Evolutionary conservation across 768 basidiomycete genomes (phyloP).

Genomic region (Russula virescens): DNA sequence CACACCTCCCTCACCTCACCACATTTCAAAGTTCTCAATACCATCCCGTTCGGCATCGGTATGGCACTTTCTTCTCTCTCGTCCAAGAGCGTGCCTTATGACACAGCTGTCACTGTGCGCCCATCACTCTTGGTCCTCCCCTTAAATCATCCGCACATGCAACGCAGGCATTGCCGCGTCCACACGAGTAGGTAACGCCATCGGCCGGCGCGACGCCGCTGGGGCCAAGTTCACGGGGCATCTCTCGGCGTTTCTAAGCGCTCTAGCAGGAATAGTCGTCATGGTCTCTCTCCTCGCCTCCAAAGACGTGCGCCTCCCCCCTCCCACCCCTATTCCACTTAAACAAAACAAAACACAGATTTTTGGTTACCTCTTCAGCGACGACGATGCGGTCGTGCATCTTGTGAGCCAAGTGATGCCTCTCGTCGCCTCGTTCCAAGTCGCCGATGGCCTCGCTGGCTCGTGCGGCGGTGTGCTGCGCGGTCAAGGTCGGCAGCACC

Average conservation of each 20-base stretch:
- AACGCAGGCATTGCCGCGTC: constrained; percentile 58
- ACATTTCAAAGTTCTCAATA: constrained; percentile 64
- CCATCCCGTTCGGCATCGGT: constrained; percentile 71
- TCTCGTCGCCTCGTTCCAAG: constrained; percentile 51
- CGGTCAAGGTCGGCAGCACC: constrained; percentile 55
- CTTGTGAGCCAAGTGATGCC: constrained; percentile 49
- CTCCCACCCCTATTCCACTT: neutral
- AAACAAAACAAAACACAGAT: constrained; percentile 19
- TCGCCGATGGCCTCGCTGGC: constrained; percentile 47
- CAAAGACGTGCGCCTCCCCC: constrained; percentile 43
- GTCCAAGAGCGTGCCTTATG: neutral
- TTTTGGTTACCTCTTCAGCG: constrained; percentile 64
- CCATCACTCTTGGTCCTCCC: too few relatives aligned
- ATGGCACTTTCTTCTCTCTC: constrained; percentile 1
- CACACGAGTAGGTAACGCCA: constrained; percentile 65
- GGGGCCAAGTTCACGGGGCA: constrained; percentile 57
- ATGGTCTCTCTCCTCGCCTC: constrained; percentile 53
- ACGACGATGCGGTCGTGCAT: constrained; percentile 48
- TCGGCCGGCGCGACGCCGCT: constrained; percentile 49
- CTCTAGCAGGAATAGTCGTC: constrained; percentile 50
- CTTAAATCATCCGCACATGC: neutral
- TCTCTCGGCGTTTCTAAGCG: constrained; percentile 57
- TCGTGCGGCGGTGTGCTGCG: constrained; percentile 46
- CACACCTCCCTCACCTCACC: too few relatives aligned
- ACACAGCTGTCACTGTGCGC: neutral